Evolutionary conservation across 495 filamentous ascomycete genomes (phyloP), one percentile per base, ranked within the genome.

Genomic region (Letharia lupina): DNA sequence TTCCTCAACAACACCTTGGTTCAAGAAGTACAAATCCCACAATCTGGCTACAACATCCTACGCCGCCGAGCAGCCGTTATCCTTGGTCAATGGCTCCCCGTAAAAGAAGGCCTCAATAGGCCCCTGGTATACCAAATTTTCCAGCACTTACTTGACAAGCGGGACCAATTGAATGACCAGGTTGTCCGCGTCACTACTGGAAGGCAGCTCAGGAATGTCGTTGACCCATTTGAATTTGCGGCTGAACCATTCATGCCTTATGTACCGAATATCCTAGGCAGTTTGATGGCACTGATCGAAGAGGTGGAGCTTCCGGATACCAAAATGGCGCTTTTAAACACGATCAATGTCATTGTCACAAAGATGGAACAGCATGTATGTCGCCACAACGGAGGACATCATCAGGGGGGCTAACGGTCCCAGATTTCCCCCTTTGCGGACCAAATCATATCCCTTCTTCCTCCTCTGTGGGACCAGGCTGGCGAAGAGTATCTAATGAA

Each of bases 181-280:
- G 91, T 97, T 9, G 94, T 98, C 42, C 88, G 92, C 16, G 86
- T 97, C 48, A 96, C 93, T 0, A 90, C 94, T 8, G 94, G 91
- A 13, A 83, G 90, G 63, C 89, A 95, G 71, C 83, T 98, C 37
- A 88, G 87, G 72, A 78, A 80, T 42, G 81, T 95, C 39, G 82
- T 89, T n/a, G 86, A 94, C 57, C 89, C 92, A 8, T 92, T 89
- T 73, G 88, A 89, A n/a, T 96, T 96, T 71, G 77, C 80, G 5
- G 74, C 85, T 0, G 83, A 87, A 28, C 70, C 73, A 12, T 96
- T 97, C 74, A 68, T 87, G 64, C 89, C 90, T 3, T 96, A 84
- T 72, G 88, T 90, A 0, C 78, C 86, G 3, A 79, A 85, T 40
- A 86, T 88, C 2, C 79, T 98, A 37, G 78, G 77, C 44, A 79